Conservation (phyloP, 108 stramenopile genomes). For the Pseudonitzschia delicatissima region DNA sequence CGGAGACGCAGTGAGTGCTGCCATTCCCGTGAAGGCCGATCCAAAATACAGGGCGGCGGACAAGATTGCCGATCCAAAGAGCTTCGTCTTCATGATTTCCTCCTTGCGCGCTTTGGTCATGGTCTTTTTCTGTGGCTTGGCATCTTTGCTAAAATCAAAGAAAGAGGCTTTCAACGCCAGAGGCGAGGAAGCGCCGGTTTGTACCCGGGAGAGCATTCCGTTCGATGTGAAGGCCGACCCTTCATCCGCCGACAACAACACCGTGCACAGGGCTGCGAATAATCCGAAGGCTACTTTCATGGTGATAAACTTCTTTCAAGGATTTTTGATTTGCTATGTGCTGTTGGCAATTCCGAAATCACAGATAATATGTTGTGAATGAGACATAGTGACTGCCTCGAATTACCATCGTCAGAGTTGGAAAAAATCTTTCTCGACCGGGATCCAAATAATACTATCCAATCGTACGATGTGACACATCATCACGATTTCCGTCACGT, state of each 20-base stretch:
- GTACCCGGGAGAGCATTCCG: neutral
- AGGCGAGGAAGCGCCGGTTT: neutral
- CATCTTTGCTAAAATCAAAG: neutral
- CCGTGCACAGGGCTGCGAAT: neutral
- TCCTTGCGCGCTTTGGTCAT: neutral
- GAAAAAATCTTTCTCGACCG: neutral
- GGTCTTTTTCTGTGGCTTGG: neutral
- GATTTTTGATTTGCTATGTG: neutral
- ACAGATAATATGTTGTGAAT: no score
- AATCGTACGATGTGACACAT: no score
- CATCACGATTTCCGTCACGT: no score
- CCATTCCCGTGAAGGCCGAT: neutral
- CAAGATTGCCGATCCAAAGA: conserved; percentile 4
- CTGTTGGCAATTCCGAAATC: no score
- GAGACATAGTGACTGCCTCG: neutral
- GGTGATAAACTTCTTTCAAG: neutral
- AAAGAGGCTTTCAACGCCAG: neutral
- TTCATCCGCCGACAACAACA: neutral
- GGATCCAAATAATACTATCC: no score
- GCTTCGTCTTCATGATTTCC: neutral
- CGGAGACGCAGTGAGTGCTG: neutral
- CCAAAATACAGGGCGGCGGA: conserved; percentile 12
- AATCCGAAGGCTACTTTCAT: neutral
- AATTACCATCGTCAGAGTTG: neutral
- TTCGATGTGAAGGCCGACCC: neutral